Evolutionary conservation across 2,329 filamentous ascomycete species (phyloP), one percentile per base, ranked within the genome.

Genomic region (Colletotrichum liriopes): DNA sequence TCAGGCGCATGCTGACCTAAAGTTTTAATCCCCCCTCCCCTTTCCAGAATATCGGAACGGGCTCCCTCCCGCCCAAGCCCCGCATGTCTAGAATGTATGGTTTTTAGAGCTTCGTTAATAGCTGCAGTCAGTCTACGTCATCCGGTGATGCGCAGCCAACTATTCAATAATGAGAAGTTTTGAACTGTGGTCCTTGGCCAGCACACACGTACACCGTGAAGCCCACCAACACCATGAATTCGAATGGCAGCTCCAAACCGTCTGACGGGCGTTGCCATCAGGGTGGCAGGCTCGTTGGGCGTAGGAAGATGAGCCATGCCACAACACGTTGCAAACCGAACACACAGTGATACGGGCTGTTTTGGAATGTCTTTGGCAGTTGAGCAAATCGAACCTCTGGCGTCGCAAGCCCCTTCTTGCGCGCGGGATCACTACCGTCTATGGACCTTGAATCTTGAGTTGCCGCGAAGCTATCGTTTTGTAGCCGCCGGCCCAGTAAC

Each of bases 381-480:
- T 63, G 60, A 63, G 60, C 29, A 63, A 52, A 51, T 12, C 7
- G 45, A n/a, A 52, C 41, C 60, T 26, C 49, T 55, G 18, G 35
- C 61, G 26, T n/a, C 61, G 37, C 61, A 41, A 54, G 37, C 8
- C 4, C 4, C n/a, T 20, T 11, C 18, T 63, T 63, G 60, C 60
- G 47, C 35, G 47, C 47, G n/a, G 35, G 59, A 54, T 45, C 61
- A 49, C 61, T 64, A 64, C 61, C 26, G 49, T 64, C 61, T 64
- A 64, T 64, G 37, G 9, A 64, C 61, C 61, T 35, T 55, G 16
- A 43, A 41, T 39, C 26, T 64, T 55, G 23, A n/a, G 61, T 54
- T 64, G 37, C 37, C 37, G 49, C 49, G 26, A 55, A 43, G 49
- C 61, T 23, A 45, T 54, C 16, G n/a, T 51, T 54, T 41, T 54